Percentiles rank a stretch among this genome's conserved stretches.
phyloP scores from a whole-genome alignment of 2,329 filamentous ascomycete species.

The Tolypocladium sp. region DNA sequence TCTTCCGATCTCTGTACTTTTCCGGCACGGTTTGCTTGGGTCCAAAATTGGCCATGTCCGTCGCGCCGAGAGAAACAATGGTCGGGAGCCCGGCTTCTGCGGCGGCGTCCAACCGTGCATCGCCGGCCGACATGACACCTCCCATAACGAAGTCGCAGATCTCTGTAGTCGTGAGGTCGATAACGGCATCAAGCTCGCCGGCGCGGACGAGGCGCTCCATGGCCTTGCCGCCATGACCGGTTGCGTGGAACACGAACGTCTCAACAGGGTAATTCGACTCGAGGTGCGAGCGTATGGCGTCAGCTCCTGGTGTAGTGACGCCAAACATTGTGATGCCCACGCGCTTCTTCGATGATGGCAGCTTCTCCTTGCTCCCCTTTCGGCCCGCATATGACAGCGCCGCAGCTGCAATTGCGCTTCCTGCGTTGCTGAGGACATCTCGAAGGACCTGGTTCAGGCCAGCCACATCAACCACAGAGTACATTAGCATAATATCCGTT shows the following conservation, averaged over 20 bases:
- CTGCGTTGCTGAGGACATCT: conserved; percentile 53
- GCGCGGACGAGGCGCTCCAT: conserved; percentile 57
- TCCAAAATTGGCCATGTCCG: conserved; percentile 59
- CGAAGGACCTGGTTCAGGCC: conserved; percentile 53
- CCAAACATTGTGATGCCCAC: conserved; percentile 68
- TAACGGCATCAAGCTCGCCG: conserved; percentile 50
- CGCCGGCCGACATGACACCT: conserved; percentile 52
- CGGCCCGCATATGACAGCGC: conserved; percentile 30
- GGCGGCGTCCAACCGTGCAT: conserved; percentile 46
- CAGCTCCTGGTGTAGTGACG: conserved; percentile 59
- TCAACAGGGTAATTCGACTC: conserved; percentile 39
- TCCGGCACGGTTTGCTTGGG: conserved; percentile 44
- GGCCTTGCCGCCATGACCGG: conserved; percentile 56
- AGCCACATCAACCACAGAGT: conserved; percentile 62
- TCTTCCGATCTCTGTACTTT: conserved; percentile 35
- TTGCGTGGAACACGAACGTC: conserved; percentile 60
- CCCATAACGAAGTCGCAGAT: conserved; percentile 55
- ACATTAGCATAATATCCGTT: conserved; percentile 61
- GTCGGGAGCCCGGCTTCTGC: conserved; percentile 46
- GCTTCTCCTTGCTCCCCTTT: not conserved
- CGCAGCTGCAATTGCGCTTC: conserved; percentile 51
- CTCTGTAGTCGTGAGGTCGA: conserved; percentile 67
- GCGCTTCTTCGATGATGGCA: conserved; percentile 25
- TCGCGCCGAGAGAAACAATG: conserved; percentile 39
- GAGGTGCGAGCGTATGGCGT: conserved; percentile 42